Evolutionary conservation across 2,329 filamentous ascomycete species (phyloP), one percentile per base, ranked within the genome.

Genomic region (Grosmannia serpens): DNA sequence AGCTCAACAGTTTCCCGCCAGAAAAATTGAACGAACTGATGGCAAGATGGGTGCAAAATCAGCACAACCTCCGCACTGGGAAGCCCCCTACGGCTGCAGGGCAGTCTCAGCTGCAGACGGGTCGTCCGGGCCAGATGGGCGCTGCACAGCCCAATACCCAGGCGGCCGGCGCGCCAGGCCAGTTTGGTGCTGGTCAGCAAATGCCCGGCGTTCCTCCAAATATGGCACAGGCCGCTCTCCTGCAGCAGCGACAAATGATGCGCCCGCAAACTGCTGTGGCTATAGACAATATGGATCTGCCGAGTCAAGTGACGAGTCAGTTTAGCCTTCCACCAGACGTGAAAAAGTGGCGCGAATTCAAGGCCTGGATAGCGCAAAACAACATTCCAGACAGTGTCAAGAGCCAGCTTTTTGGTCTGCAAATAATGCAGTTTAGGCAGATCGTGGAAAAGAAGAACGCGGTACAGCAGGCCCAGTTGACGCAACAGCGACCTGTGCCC

Each of bases 1-100:
- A 71, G 1, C 68, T 83, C 9, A 69, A 71, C 41, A 65, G 61
- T 13, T 61, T 83, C 52, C 71, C 78, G 0, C 73, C 71, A 0
- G 78, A 81, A 1, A 80, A 80, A 66, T 65, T 81, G 13, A 74
- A 75, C 27, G 80, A 83, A 47, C 66, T 81, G 56, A 70, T 84
- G 54, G 67, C 70, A 22, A 77, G 74, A 61, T 82, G 77, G 77
- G 70, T 77, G 60, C 70, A 67, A 47, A 64, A 67, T 56, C 69
- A 72, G 20, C 71, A 69, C 13, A 44, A 22, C 41, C 46, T 24
- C 22, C 53, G 52, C 13, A 22, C 33, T 10, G 33, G 44, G n/a
- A 64, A 65, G 57, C 63, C 63, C 27, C 57, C 57, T 24, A 47
- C 31, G 0, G 66, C 62, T 20, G 67, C 66, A 33, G 64, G 66